phyloP scores from a whole-genome alignment of 352 stramenopile genomes.

The Phytophthora rubi region DNA sequence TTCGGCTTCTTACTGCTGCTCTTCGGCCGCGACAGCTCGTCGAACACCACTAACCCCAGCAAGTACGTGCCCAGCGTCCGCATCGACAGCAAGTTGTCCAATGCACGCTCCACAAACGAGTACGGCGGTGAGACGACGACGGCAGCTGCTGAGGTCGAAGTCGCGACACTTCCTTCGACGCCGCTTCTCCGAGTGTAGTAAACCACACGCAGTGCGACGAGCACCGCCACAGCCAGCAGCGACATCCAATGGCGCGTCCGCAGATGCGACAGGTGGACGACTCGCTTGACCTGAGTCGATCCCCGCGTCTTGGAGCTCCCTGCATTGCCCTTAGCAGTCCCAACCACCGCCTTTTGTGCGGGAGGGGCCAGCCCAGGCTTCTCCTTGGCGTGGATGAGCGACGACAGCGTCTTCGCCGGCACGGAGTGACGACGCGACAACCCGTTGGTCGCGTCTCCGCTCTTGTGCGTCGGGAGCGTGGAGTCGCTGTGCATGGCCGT shows the following conservation, averaged over 20 bases:
- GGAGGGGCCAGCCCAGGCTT: slow-evolving; percentile 5
- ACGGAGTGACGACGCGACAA: slow-evolving; percentile 36
- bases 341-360: not conserved
- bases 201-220: slow-evolving; percentile 50
- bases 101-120: slow-evolving; percentile 39
- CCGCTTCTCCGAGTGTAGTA: slow-evolving; percentile 35
- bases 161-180: slow-evolving; percentile 31
- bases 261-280: slow-evolving; percentile 47
- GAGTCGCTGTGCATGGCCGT: slow-evolving; percentile 27
- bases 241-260: slow-evolving; percentile 63
- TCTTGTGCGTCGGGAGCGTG: slow-evolving; percentile 11
- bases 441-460: not conserved
- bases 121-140: slow-evolving; percentile 15
- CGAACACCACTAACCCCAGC: slow-evolving; percentile 59
- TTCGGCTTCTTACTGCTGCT: slow-evolving; percentile 24
- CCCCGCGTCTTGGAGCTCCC: slow-evolving; percentile 18
- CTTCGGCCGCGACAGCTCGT: slow-evolving; percentile 45
- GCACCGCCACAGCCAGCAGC: slow-evolving; percentile 31
- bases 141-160: slow-evolving; percentile 4
- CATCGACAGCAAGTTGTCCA: slow-evolving; percentile 62
- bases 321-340: not conserved
- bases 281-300: slow-evolving; percentile 1
- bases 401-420: slow-evolving; percentile 28
- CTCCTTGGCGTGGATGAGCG: slow-evolving; percentile 23
- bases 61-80: slow-evolving; percentile 58